Evolutionary conservation across 2,329 filamentous ascomycete species (phyloP), one percentile per base, ranked within the genome.

Genomic region (Westerdykella ornata): DNA sequence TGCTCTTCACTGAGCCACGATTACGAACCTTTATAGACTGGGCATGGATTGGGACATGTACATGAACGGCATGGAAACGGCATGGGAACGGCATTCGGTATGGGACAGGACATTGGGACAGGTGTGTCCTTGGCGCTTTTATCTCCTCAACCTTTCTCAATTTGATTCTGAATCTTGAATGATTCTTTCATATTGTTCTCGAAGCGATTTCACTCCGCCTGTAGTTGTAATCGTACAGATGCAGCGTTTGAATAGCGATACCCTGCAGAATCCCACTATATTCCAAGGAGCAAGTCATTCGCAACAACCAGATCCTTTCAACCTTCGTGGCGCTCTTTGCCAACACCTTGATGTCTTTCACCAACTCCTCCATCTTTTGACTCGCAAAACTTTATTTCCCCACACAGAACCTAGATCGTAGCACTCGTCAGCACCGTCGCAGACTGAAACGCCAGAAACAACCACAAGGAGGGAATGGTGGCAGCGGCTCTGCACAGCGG

Each of bases 351-450:
- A 8, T 8, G 8, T n/a, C n/a, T 8, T 8, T 14, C 30, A 3
- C 30, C 30, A 16, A 32, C 30, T 32, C 13, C 30, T 5, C 30
- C 8, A 15, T 13, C 30, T 17, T 14, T 7, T 26, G 30, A 29
- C 16, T 3, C 37, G 2, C 3, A 18, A 13, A 31, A 36, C 16
- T 15, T 34, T 45, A 54, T 34, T 54, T 54, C 33, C 52, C 52
- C 11, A 54, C 52, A 18, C 52, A 54, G 39, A 54, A 54, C 28
- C 52, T 54, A 36, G 31, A 41, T 39, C 32, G 13, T 34, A 39
- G 29, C 18, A 29, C 16, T 17, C 4, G 29, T 39, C 16, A 39
- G 20, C 30, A 35, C 18, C 14, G 22, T 16, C 12, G 20, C 18
- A 14, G 19, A 6, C 8, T 38, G 30, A 29, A 14, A 34, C 29